Conservation (phyloP, 2,329 filamentous ascomycete species). For the Botrytis squamosa region DNA sequence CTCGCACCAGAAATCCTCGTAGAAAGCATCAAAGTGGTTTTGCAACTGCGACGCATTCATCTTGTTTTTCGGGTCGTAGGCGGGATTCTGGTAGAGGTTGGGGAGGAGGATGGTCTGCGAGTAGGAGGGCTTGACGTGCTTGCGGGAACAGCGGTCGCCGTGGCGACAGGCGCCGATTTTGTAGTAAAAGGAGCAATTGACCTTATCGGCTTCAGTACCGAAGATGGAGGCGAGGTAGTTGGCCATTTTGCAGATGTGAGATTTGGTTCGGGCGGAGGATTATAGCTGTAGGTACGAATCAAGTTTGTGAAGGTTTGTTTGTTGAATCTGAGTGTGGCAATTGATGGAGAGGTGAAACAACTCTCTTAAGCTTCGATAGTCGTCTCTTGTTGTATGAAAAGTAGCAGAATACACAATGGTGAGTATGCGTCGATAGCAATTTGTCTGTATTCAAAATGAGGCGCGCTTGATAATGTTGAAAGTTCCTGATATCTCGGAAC, state of each 20-base stretch:
- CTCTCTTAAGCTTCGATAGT: background rate
- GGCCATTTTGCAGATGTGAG: conserved; percentile 60
- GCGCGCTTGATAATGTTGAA: conserved; percentile 11
- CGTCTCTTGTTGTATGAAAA: background rate
- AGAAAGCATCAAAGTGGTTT: conserved; percentile 99
- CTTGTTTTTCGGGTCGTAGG: conserved; percentile 93
- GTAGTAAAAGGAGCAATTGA: conserved; percentile 99
- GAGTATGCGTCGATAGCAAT: background rate
- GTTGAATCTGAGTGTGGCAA: background rate
- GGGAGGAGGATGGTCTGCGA: conserved; percentile 96
- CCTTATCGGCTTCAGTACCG: conserved; percentile 98
- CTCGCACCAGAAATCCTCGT: conserved; percentile 99
- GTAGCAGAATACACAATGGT: background rate
- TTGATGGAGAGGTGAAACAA: background rate
- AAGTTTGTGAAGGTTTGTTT: background rate
- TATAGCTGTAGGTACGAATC: background rate
- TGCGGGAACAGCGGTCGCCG: conserved; percentile 95
- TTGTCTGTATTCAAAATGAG: background rate
- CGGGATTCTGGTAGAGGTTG: conserved; percentile 98
- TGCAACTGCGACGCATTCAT: conserved; percentile 96
- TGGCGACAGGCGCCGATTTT: conserved; percentile 99
- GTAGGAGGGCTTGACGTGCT: conserved; percentile 99
- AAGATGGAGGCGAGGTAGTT: conserved; percentile 99
- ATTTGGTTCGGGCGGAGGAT: background rate
- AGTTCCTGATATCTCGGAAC: conserved; percentile 17